Conservation (phyloP, 345 rosid species). For the Camelina neglecta region DNA sequence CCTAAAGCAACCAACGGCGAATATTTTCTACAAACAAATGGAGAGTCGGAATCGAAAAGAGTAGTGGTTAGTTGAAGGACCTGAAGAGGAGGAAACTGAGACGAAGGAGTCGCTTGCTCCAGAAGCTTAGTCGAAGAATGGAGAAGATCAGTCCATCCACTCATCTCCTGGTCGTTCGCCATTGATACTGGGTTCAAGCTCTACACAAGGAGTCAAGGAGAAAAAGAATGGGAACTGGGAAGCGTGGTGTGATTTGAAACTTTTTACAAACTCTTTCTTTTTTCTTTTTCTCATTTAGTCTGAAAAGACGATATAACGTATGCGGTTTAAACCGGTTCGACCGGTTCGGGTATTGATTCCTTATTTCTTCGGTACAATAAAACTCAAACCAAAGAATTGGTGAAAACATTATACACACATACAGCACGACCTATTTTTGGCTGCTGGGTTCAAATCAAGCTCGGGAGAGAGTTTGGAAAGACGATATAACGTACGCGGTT, state of each 20-base stretch:
- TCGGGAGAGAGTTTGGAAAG: background rate
- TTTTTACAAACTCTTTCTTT: background rate
- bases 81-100: constrained; percentile 99
- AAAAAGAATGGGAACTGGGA: background rate
- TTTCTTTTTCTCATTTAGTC: background rate
- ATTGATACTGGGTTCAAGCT: constrained; percentile 39
- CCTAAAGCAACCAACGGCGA: background rate
- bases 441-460: constrained; percentile 18
- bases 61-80: constrained; percentile 44
- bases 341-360: background rate
- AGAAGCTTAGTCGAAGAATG: constrained; percentile 90
- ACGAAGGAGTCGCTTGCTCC: constrained; percentile 91
- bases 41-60: constrained; percentile 17
- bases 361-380: background rate
- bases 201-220: constrained; percentile 1
- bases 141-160: constrained; percentile 91
- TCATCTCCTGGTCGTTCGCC: constrained; percentile 83
- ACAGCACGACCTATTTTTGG: too few species aligned
- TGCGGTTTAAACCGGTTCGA: constrained; percentile 12
- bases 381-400: background rate
- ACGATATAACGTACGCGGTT: background rate
- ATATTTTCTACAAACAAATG: background rate
- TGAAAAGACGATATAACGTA: background rate
- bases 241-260: constrained; percentile 1
- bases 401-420: too few species aligned